Percentiles rank a stretch among this genome's conserved stretches.
phyloP scores from a whole-genome alignment of 2,329 filamentous ascomycete genomes.

The Geosmithia putterillii region DNA sequence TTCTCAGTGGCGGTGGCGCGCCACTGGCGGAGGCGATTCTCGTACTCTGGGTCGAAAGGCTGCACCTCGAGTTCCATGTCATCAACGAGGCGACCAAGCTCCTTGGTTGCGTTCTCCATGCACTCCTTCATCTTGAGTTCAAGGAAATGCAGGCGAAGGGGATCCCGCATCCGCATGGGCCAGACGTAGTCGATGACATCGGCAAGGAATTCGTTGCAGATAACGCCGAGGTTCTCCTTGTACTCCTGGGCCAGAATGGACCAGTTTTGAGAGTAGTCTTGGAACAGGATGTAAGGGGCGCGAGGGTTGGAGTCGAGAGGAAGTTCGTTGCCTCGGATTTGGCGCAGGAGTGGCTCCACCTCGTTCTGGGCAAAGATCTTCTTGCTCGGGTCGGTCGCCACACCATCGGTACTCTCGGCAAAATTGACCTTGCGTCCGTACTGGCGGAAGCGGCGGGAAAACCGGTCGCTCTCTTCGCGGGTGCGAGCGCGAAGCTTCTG shows the following conservation, averaged over 20 bases:
- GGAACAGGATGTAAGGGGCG: conserved; percentile 40
- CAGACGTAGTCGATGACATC: conserved; percentile 38
- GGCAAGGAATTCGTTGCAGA: conserved; percentile 39
- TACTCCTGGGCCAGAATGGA: conserved; percentile 38
- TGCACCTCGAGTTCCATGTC: conserved; percentile 41
- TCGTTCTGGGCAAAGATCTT: conserved; percentile 33
- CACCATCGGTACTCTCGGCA: conserved; percentile 14
- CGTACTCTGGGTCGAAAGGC: conserved; percentile 40
- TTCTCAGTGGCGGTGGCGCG: conserved; percentile 27
- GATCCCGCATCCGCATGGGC: conserved; percentile 38
- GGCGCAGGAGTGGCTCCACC: conserved; percentile 34
- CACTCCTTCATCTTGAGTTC: conserved; percentile 34
- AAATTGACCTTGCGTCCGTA: conserved; percentile 37
- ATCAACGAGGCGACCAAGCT: conserved; percentile 31
- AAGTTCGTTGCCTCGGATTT: conserved; percentile 39
- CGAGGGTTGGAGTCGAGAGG: conserved; percentile 39
- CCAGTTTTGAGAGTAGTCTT: conserved; percentile 40
- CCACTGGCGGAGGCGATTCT: conserved; percentile 35
- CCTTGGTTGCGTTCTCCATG: conserved; percentile 31
- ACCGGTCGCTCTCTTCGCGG: conserved; percentile 38
- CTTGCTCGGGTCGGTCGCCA: conserved; percentile 25
- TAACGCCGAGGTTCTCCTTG: conserved; percentile 40
- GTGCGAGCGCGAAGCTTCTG: conserved; percentile 38
- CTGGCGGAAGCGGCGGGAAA: conserved; percentile 33
- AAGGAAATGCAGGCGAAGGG: conserved; percentile 34